Conservation (phyloP, 495 filamentous ascomycete species). For the Neohortaea acidophila region DNA sequence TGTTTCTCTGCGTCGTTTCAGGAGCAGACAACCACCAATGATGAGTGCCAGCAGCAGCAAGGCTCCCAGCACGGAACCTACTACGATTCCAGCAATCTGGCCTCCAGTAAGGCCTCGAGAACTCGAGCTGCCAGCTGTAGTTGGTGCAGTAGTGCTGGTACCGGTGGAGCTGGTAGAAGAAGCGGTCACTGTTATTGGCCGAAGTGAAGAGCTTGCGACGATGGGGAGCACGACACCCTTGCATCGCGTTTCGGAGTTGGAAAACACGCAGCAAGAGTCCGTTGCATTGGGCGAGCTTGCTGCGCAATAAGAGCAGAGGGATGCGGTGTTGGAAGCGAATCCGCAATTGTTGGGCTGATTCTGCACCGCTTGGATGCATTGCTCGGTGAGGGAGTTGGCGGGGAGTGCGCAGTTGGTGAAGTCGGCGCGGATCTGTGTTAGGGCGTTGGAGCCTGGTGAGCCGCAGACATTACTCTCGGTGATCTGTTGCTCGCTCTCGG, state of each 20-base stretch:
- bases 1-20: conserved; percentile 42
- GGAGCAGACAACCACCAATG: conserved; percentile 37
- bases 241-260: conserved; percentile 58
- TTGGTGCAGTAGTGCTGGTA: conserved; percentile 28
- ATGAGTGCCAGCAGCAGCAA: conserved; percentile 50
- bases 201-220: conserved; percentile 41
- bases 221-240: conserved; percentile 57
- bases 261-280: conserved; percentile 83
- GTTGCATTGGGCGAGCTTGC: conserved; percentile 74
- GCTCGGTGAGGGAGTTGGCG: conserved; percentile 52
- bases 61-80: conserved; percentile 61
- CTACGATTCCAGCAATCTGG: conserved; percentile 74
- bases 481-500: conserved; percentile 74
- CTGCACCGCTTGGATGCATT: conserved; percentile 56
- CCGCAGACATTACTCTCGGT: conserved; percentile 64
- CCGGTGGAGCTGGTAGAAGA: conserved; percentile 30
- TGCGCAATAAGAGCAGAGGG: conserved; percentile 76
- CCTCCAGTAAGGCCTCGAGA: conserved; percentile 55
- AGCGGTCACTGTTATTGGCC: conserved; percentile 29
- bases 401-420: conserved; percentile 82
- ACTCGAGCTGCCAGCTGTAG: conserved; percentile 13
- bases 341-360: conserved; percentile 89
- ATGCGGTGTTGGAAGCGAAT: conserved; percentile 61
- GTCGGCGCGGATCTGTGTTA: conserved; percentile 73
- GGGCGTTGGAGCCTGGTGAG: conserved; percentile 43